These are phyloP conservation scores for Macrolepiota dolichaula DNA, from an alignment of 768 basidiomycete species.

Conservation along the genomic window DNA sequence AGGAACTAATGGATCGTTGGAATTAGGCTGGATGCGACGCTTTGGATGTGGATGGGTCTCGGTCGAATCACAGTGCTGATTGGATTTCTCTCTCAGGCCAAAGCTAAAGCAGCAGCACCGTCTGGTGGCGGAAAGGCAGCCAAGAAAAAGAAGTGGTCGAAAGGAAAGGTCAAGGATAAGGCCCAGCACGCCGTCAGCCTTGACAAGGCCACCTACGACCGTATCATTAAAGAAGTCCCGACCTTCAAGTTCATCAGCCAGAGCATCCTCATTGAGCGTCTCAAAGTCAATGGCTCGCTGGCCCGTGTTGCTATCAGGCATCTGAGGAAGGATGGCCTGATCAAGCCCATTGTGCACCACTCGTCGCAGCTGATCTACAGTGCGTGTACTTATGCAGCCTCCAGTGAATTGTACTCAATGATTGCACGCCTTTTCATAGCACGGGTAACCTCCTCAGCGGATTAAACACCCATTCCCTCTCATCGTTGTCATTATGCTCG, in stretches of 20 bases:
- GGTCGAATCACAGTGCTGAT: slow-evolving; percentile 18
- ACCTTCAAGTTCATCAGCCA: slow-evolving; percentile 99
- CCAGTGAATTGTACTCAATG: not conserved
- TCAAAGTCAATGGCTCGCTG: slow-evolving; percentile 94
- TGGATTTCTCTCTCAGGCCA: slow-evolving; percentile 37
- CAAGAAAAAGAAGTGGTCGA: slow-evolving; percentile 99
- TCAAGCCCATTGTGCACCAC: slow-evolving; percentile 97
- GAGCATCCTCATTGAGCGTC: slow-evolving; percentile 96
- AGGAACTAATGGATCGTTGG: slow-evolving; percentile 3
- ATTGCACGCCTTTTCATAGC: slow-evolving; percentile 26
- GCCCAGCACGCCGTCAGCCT: slow-evolving; percentile 93
- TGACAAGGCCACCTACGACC: slow-evolving; percentile 91
- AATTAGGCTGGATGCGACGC: slow-evolving; percentile 35
- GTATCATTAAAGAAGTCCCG: slow-evolving; percentile 97
- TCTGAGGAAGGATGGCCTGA: slow-evolving; percentile 89
- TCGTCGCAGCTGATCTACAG: slow-evolving; percentile 94
- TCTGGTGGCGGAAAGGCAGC: slow-evolving; percentile 77
- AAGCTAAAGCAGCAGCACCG: slow-evolving; percentile 69
- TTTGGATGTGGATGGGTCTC: slow-evolving; percentile 31
- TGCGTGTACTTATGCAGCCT: slow-evolving; percentile 37
- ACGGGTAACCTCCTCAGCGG: slow-evolving; percentile 44
- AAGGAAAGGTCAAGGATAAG: slow-evolving; percentile 99
- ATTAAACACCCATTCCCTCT: slow-evolving; percentile 30
- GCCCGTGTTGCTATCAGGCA: slow-evolving; percentile 89
- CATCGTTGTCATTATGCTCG: slow-evolving; percentile 27